A percentile compares a stretch with the other conserved stretches of the same genome.
Conservation (phyloP, 169 alveolate genomes). For the Plasmodium yoelii region DNA sequence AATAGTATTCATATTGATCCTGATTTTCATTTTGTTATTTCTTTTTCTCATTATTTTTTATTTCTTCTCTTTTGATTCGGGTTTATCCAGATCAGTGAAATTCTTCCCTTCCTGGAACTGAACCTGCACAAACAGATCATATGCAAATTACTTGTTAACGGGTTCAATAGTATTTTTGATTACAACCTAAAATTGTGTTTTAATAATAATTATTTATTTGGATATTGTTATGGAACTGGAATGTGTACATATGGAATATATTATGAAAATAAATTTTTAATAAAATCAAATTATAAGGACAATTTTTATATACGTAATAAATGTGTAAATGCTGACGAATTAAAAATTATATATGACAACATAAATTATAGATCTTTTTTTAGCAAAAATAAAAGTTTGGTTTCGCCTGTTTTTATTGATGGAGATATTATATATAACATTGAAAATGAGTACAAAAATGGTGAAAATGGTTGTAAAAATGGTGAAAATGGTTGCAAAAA, state of each 20-base stretch:
- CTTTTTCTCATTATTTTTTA: not conserved
- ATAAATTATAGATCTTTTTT: slow-evolving; percentile 69
- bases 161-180: slow-evolving; percentile 67
- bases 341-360: slow-evolving; percentile 61
- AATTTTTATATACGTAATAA: slow-evolving; percentile 49
- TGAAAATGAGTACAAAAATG: not conserved
- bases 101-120: slow-evolving; percentile 74
- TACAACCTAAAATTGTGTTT: slow-evolving; percentile 64
- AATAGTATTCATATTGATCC: no score
- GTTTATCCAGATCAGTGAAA: slow-evolving; percentile 50
- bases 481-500: not conserved
- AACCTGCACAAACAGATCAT: slow-evolving; percentile 76
- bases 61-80: not conserved
- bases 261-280: slow-evolving; percentile 59
- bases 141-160: slow-evolving; percentile 68
- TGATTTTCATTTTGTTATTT: not conserved
- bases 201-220: slow-evolving; percentile 53
- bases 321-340: slow-evolving; percentile 15
- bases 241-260: slow-evolving; percentile 59
- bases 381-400: slow-evolving; percentile 50
- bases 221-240: slow-evolving; percentile 68
- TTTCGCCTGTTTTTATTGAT: slow-evolving; percentile 48
- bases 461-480: not conserved
- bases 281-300: slow-evolving; percentile 70
- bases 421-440: slow-evolving; percentile 41